Base-by-base conservation (phyloP, 352 stramenopile species). In the Phytophthora citricola region DNA sequence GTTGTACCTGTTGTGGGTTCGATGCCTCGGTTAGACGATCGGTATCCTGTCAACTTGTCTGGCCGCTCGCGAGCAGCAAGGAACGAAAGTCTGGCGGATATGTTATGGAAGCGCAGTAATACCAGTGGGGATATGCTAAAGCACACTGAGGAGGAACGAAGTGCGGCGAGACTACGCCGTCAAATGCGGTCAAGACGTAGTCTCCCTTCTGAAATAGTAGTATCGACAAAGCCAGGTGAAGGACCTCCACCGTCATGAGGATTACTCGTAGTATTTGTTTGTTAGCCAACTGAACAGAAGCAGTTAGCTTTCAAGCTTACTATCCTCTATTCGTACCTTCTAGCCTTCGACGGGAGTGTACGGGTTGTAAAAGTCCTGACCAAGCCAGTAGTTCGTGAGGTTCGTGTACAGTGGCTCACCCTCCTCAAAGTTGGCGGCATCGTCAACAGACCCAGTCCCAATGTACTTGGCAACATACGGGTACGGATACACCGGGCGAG, bases 361-460 rank as follows among this genome's bases (percentile, higher is more conserved):
- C 29, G 29, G 4, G 29, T 34, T 10, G 4, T 34, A 9, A 34
- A 34, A 34, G 29, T 20, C 29, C 29, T 34, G 29, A 9, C 62
- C 68, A 12, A 65, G 51, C 68, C 62, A 75, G n/a, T 71, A 63
- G 1, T 29, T 40, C 14, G 67, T 75, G 45, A 69, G 47, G 34
- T 75, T 74, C 32, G 68, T 75, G 67, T 74, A 76, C 27, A 75
- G 40, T 9, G 62, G 48, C 4, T 59, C 61, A 9, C 60, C 49
- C 22, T 68, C 60, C 54, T 66, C 60, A 39, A 50, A 74, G 38
- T 63, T 74, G 4, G 55, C 61, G 22, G 59, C 66, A 27, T 70
- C 34, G 15, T 70, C 66, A 26, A 63, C 53, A 10, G 66, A 54
- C 15, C 66, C 66, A 17, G 59, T 58, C 11, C 60, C 66, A 31